These are phyloP conservation scores for Pseudophaeomoniella oleicola DNA, from an alignment of 2,329 filamentous ascomycete genomes.

Conservation along the genomic window DNA sequence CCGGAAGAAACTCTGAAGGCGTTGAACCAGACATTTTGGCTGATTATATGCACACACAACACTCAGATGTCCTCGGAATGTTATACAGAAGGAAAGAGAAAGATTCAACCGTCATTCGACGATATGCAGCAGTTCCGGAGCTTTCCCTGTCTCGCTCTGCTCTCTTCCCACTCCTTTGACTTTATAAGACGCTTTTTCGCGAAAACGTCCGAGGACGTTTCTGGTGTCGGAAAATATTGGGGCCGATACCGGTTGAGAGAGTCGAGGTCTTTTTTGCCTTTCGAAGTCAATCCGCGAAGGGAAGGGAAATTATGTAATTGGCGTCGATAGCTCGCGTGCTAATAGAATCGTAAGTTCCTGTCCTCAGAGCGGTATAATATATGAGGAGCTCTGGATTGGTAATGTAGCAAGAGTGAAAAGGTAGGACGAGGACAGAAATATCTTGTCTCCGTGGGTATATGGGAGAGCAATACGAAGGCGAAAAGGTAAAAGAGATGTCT, in stretches of 20 bases:
- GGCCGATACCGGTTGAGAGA: not conserved
- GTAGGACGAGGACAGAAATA: not conserved
- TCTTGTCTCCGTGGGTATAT: not conserved
- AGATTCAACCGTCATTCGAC: not conserved
- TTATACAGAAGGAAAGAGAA: not conserved
- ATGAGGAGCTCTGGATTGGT: not conserved
- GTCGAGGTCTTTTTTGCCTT: not conserved
- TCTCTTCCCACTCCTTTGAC: not conserved
- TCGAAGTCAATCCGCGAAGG: not conserved
- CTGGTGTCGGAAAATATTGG: not conserved
- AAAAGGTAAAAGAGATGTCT: too few relatives aligned
- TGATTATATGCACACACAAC: too few relatives aligned
- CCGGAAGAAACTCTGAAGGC: constrained; percentile 12
- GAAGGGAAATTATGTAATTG: not conserved
- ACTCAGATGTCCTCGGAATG: not conserved
- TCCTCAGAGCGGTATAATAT: not conserved
- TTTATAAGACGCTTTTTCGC: not conserved
- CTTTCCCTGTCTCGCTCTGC: not conserved
- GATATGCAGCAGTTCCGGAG: not conserved
- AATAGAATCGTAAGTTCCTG: not conserved
- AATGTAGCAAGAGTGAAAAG: not conserved
- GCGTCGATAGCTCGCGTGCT: not conserved
- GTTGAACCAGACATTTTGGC: constrained; percentile 1
- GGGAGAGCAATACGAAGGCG: not conserved
- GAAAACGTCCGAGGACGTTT: not conserved